These are phyloP conservation scores for Colletotrichum sp. DNA, from an alignment of 2,329 filamentous ascomycete genomes.

Conservation along the genomic window DNA sequence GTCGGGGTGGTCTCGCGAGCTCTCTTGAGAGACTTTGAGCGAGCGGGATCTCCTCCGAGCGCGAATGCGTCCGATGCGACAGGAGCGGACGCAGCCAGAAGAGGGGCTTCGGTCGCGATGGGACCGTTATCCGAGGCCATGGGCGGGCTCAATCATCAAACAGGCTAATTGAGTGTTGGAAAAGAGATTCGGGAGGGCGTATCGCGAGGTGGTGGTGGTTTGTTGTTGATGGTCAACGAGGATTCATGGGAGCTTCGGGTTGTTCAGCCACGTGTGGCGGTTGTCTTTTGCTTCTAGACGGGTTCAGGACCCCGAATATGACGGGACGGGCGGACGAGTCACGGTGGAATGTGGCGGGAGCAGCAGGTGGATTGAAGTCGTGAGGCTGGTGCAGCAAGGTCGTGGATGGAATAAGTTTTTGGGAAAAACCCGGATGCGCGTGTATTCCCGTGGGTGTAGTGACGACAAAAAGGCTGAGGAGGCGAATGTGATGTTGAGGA, in stretches of 20 bases:
- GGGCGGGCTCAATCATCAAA: slow-evolving; percentile 24
- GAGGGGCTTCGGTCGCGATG: slow-evolving; percentile 57
- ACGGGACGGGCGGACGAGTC: slow-evolving; percentile 21
- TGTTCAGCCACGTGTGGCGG: slow-evolving; percentile 22
- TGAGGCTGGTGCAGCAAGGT: neutral
- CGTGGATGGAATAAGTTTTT: neutral
- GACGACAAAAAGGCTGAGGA: neutral
- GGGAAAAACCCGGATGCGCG: neutral
- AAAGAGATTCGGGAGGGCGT: neutral
- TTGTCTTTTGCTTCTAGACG: slow-evolving; percentile 5
- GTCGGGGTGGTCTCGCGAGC: slow-evolving; percentile 46
- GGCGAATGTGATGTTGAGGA: slow-evolving; percentile 10
- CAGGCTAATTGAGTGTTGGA: neutral
- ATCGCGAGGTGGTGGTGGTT: slow-evolving; percentile 13
- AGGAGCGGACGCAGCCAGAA: slow-evolving; percentile 38
- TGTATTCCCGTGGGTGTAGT: neutral
- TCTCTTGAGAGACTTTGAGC: slow-evolving; percentile 46
- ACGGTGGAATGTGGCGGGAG: slow-evolving; percentile 19
- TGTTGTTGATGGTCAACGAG: slow-evolving; percentile 14
- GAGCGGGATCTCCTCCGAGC: slow-evolving; percentile 35
- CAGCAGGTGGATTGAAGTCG: slow-evolving; percentile 1
- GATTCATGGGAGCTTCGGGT: slow-evolving; percentile 18
- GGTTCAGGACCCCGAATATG: slow-evolving; percentile 17
- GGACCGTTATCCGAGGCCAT: slow-evolving; percentile 62
- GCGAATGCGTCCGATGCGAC: slow-evolving; percentile 46